Evolutionary conservation across 495 filamentous ascomycete genomes (phyloP), one percentile per base, ranked within the genome.

Genomic region (Usnea hakonensis): DNA sequence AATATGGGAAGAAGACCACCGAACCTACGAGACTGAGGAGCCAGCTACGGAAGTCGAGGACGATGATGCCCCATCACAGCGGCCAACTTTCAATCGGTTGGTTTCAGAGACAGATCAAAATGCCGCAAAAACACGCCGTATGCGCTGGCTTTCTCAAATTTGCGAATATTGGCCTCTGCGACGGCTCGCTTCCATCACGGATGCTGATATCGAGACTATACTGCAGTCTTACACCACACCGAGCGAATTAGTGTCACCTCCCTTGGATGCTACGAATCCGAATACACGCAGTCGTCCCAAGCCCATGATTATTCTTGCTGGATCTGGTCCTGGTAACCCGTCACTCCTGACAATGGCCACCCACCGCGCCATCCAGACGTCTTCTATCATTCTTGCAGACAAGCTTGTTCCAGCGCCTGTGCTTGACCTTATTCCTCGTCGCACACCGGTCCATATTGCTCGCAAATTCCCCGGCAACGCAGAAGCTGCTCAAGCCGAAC

Each of bases 101-200:
- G 81, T 97, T 11, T 80, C 74, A 2, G 87, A 90, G 55, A 81
- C 82, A 59, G 90, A 93, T 67, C 73, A 80, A 6, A 86, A 89
- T 54, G 88, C 87, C 3, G 84, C 84, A 10, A 91, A 88, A 73
- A 90, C 82, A 21, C 79, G 95, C 55, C 80, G 94, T 44, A 91
- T 95, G 77, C 84, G 94, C 30, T 98, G 95, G 95, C 75, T 98
- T 4, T 84, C 87, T 21, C 94, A 98, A 71, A 92, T 98, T 21
- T 98, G 95, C 79, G 94, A 98, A 77, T 98, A 98, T 74, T 98
- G 95, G 95, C 92, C 94, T 2, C 78, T 98, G 26, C 83, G 83
- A 50, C 84, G 88, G 21, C 81, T 98, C 3, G 90, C 91, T 10
- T 78, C 79, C 33, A 86, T 97, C 58, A 84, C 82, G 16, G 90